A percentile compares a stretch with the other conserved stretches of the same genome.
Conservation (phyloP, 257 asterid genomes). For the Nyctanthes arbortristis region DNA sequence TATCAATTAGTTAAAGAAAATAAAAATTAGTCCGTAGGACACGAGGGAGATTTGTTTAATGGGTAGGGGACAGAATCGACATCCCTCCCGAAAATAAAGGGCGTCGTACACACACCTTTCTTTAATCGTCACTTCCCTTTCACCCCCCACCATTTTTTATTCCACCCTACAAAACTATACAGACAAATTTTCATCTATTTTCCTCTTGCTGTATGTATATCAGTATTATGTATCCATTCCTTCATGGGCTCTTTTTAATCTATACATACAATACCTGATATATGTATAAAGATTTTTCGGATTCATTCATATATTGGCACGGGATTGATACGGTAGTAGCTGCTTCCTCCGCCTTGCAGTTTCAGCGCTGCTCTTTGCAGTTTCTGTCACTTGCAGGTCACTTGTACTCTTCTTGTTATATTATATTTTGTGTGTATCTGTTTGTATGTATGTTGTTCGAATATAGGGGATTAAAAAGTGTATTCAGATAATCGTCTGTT, state of each 20-base stretch:
- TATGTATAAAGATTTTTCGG: no score
- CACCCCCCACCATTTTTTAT: conserved; percentile 21
- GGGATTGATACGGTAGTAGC: conserved; percentile 24
- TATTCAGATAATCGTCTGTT: not conserved
- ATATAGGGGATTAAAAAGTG: not conserved
- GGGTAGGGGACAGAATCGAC: conserved; percentile 83
- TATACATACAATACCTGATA: no score
- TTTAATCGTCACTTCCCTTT: not conserved
- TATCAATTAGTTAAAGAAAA: not conserved
- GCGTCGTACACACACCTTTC: conserved; percentile 38
- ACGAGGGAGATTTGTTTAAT: conserved; percentile 71
- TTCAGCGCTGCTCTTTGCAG: conserved; percentile 67
- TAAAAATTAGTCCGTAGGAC: conserved; percentile 30
- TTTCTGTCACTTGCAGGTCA: conserved; percentile 61
- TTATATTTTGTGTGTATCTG: conserved; percentile 9
- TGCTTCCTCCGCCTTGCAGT: conserved; percentile 56
- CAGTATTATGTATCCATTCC: not conserved
- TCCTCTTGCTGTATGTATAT: conserved; percentile 23
- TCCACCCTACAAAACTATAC: conserved; percentile 28
- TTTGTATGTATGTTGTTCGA: conserved; percentile 14
- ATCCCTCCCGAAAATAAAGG: conserved; percentile 95
- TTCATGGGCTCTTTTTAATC: no score
- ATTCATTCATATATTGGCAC: no score
- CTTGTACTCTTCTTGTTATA: not conserved
- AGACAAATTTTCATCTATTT: conserved; percentile 30